Evolutionary conservation across 208 protist genomes (phyloP), one percentile per base, ranked within the genome.

Genomic region (Leishmania aethiopica): DNA sequence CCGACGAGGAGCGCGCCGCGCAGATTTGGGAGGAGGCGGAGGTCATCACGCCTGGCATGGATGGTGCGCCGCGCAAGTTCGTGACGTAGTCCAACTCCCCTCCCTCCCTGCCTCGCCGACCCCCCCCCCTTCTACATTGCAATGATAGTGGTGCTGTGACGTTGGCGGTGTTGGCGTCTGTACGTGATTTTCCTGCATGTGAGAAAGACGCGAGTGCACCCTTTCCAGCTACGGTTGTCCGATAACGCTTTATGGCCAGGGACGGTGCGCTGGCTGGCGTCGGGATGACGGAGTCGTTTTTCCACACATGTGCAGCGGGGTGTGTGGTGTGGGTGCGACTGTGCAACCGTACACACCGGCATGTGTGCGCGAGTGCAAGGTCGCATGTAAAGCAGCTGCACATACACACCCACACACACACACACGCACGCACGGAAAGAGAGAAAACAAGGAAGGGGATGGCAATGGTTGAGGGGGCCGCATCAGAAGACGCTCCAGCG

Each of bases 21-120:
- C 90, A 96, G 78, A 96, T 97, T 78, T 97, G 94, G 93, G 94
- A 97, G 77, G 89, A 94, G 83, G 92, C 92, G 32, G 94, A 97
- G 81, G 90, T 95, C 35, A 93, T 97, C 71, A 57, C 81, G n/a
- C 86, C 90, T 2, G 93, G 91, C 72, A 93, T 97, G 90, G 85
- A 89, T n/a, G 93, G 91, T 13, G 82, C 82, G 5, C 89, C 93
- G 47, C 91, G 87, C 74, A 97, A 97, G 86, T 96, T 96, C 88
- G 94, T 97, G 7, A 86, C 90, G 66, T 97, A 90, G 53, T 49
- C 86, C 15, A 40, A n/a, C 45, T 13, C 8, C 45, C 45, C 45
- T 49, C 35, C 40, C 7, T 40, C 15, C 67, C 42, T 45, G 42
- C 42, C 42, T 45, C 42, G 42, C 42, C 42, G 42, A 28, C 67